Conservation (phyloP, 2,329 filamentous ascomycete genomes). For the Exophiala lecanii-corni region DNA sequence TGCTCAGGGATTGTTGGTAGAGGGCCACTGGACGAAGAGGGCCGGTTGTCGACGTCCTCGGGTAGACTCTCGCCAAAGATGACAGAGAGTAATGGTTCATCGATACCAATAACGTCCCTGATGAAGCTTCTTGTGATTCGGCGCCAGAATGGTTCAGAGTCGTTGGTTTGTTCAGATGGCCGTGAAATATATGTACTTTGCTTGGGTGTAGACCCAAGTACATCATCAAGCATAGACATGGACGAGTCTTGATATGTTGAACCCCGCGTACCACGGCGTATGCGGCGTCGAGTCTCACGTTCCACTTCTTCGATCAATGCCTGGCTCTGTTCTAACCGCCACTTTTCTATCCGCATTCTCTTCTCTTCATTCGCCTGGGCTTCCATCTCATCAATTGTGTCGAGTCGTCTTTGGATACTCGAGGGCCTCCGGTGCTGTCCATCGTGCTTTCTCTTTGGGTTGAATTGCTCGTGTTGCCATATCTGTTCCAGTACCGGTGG, state of each 20-base stretch:
- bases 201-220: constrained; percentile 24
- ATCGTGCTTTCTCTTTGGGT: constrained; percentile 59
- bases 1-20: constrained; percentile 22
- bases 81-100: constrained; percentile 76
- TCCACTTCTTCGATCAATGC: constrained; percentile 84
- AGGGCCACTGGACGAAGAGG: constrained; percentile 10
- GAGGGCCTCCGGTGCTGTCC: constrained; percentile 48
- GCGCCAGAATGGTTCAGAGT: constrained; percentile 69
- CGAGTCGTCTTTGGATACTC: constrained; percentile 54
- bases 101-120: constrained; percentile 82
- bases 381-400: constrained; percentile 53
- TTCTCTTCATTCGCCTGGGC: constrained; percentile 66
- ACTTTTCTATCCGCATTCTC: constrained; percentile 79
- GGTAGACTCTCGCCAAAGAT: constrained; percentile 79
- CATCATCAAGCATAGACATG: constrained; percentile 18
- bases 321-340: constrained; percentile 86
- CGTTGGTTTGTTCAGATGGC: constrained; percentile 36
- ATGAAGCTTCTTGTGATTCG: constrained; percentile 82
- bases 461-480: constrained; percentile 83
- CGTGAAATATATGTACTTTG: constrained; percentile 23
- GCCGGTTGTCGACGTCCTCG: constrained; percentile 30
- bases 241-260: constrained; percentile 15
- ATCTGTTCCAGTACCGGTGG: constrained; percentile 71
- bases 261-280: constrained; percentile 35
- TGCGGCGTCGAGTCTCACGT: constrained; percentile 69